Conservation (phyloP, 345 rosid species). For the Syzygium aromaticum region DNA sequence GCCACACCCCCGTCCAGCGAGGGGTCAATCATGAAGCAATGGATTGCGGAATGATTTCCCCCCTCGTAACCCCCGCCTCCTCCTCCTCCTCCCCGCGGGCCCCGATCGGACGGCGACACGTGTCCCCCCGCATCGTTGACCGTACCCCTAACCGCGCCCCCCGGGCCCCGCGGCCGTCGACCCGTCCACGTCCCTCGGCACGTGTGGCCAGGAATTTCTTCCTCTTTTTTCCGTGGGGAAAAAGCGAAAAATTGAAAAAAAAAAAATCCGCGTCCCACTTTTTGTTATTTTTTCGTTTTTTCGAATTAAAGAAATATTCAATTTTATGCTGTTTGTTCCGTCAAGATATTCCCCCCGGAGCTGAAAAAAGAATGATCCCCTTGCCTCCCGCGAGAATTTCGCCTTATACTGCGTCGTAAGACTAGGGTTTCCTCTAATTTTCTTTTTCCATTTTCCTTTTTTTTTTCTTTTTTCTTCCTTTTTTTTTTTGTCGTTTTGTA, state of each 20-base stretch:
- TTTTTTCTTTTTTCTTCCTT: neutral
- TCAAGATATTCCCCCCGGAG: constrained; percentile 1
- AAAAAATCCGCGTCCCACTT: no score
- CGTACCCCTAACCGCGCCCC: constrained; percentile 2
- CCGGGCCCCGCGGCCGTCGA: neutral
- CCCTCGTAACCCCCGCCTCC: constrained; percentile 4
- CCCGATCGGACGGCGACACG: neutral
- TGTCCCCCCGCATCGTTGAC: constrained; percentile 22
- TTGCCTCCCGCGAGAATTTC: constrained; percentile 47
- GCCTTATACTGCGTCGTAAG: constrained; percentile 27
- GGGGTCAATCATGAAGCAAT: constrained; percentile 66
- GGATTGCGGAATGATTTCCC: constrained; percentile 54
- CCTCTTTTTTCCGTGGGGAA: neutral
- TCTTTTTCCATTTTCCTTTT: neutral
- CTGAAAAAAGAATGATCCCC: neutral
- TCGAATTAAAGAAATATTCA: neutral
- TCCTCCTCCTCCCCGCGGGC: neutral
- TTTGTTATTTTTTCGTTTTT: neutral
- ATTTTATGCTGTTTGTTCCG: constrained; percentile 19
- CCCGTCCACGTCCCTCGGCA: constrained; percentile 17
- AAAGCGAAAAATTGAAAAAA: no score
- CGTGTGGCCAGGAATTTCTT: constrained; percentile 10
- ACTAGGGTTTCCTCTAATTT: neutral
- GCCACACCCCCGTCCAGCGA: constrained; percentile 26
- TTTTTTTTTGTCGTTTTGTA: neutral